Evolutionary conservation across 139 green algal species (phyloP).

Genomic region (Chlorella sp.): DNA sequence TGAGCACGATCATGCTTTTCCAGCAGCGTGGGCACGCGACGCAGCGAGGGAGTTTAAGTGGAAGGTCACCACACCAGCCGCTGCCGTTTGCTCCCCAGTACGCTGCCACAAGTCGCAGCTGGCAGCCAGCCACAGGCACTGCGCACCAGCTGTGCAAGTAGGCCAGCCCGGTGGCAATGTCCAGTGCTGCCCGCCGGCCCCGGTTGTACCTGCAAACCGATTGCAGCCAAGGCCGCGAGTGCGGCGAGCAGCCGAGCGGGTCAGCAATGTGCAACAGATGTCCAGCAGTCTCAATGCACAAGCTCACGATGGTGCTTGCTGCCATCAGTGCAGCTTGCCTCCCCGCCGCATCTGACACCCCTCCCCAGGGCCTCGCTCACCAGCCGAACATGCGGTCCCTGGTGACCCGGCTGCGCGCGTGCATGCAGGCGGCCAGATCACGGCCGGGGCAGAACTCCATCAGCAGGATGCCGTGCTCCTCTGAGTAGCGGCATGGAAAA

Average conservation of each 20-base stretch:
- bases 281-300: too few relatives aligned
- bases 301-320: too few relatives aligned
- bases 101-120: neutral
- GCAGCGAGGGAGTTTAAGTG: too few relatives aligned
- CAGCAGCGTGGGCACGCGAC: too few relatives aligned
- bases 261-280: too few relatives aligned
- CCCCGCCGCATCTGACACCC: too few relatives aligned
- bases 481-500: neutral
- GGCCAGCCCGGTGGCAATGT: constrained; percentile 27
- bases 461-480: constrained; percentile 4
- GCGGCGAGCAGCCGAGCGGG: too few relatives aligned
- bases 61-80: too few relatives aligned
- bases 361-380: too few relatives aligned
- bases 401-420: neutral
- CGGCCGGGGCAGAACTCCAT: constrained; percentile 1
- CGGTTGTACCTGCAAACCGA: constrained; percentile 17
- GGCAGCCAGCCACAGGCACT: too few relatives aligned
- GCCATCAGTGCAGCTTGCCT: too few relatives aligned
- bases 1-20: neutral
- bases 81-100: neutral
- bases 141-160: constrained; percentile 27
- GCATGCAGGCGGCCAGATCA: neutral
- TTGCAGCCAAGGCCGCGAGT: too few relatives aligned
- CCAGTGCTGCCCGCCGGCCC: constrained; percentile 10
- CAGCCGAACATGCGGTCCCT: constrained; percentile 7